phyloP scores from a whole-genome alignment of 164 flowering plant species.

The Umbellularia californica region DNA sequence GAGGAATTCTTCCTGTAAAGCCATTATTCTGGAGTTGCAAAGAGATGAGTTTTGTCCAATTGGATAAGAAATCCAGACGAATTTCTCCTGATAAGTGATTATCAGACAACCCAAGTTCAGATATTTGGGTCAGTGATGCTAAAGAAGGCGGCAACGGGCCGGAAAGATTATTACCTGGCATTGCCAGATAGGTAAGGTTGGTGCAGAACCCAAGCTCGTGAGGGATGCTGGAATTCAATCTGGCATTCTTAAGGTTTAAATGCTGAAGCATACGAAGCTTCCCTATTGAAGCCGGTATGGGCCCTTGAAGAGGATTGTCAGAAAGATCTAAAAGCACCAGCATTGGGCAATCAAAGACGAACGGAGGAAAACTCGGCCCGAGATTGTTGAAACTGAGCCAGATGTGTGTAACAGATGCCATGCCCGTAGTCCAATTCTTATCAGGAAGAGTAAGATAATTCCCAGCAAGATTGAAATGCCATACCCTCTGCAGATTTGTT shows the following conservation, averaged over 20 bases:
- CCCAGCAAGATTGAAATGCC: constrained; percentile 16
- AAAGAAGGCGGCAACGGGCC: constrained; percentile 25
- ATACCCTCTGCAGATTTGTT: constrained; percentile 19
- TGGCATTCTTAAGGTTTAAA: constrained; percentile 12
- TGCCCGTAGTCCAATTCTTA: constrained; percentile 8
- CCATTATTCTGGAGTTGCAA: constrained; percentile 22
- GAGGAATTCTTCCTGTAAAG: constrained; percentile 24
- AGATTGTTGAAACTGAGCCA: constrained; percentile 11
- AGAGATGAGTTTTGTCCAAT: constrained; percentile 25
- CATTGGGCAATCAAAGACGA: constrained; percentile 19
- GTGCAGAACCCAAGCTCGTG: constrained; percentile 26
- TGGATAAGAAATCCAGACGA: constrained; percentile 19
- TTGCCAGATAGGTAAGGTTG: constrained; percentile 20
- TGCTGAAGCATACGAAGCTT: constrained; percentile 19
- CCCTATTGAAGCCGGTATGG: constrained; percentile 25
- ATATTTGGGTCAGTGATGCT: constrained; percentile 12
- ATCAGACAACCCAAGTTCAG: constrained; percentile 15
- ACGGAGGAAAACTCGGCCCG: constrained; percentile 18
- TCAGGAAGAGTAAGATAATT: constrained; percentile 24
- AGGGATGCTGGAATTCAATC: constrained; percentile 24
- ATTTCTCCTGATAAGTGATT: constrained; percentile 25
- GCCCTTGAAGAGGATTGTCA: constrained; percentile 15
- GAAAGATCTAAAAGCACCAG: constrained; percentile 19
- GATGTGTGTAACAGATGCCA: constrained; percentile 22
- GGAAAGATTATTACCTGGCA: constrained; percentile 12